A percentile compares a stretch with the other conserved stretches of the same genome.
Conservation (phyloP, 202 grass and related monocot genomes). For the Brachypodium distachyon region DNA sequence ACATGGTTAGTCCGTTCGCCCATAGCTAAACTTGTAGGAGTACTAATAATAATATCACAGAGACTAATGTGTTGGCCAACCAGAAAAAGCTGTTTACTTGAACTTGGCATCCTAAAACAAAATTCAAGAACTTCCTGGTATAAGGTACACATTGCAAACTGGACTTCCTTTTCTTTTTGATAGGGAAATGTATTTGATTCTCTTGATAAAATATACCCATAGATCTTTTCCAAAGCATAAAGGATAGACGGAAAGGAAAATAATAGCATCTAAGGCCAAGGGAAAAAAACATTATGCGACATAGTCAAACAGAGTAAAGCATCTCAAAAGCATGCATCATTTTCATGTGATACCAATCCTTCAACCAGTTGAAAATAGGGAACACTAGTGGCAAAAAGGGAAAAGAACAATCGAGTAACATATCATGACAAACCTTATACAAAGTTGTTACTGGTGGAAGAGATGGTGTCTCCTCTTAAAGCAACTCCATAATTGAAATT, state of each 20-base stretch:
- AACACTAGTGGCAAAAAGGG: conserved; percentile 11
- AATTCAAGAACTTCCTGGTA: background rate
- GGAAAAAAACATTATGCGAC: background rate
- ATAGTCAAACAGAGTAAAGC: background rate
- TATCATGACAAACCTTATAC: conserved; percentile 65
- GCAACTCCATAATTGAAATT: conserved; percentile 63
- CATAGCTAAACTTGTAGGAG: background rate
- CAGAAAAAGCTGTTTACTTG: background rate
- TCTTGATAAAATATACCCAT: background rate
- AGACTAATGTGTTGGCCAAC: background rate
- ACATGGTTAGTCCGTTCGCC: background rate
- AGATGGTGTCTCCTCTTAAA: conserved; percentile 66
- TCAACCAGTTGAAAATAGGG: conserved; percentile 22
- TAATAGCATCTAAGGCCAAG: background rate
- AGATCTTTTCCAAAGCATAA: conserved; percentile 13
- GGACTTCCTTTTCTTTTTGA: background rate
- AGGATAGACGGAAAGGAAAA: background rate
- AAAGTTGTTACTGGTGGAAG: conserved; percentile 49
- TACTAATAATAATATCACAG: background rate
- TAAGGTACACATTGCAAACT: background rate
- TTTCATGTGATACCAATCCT: conserved; percentile 6
- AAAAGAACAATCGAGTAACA: conserved; percentile 41
- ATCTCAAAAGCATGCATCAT: background rate
- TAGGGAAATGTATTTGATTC: background rate
- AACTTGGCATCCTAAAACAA: background rate